Conservation (phyloP, 345 rosid genomes). For the Eucalyptus rudis region DNA sequence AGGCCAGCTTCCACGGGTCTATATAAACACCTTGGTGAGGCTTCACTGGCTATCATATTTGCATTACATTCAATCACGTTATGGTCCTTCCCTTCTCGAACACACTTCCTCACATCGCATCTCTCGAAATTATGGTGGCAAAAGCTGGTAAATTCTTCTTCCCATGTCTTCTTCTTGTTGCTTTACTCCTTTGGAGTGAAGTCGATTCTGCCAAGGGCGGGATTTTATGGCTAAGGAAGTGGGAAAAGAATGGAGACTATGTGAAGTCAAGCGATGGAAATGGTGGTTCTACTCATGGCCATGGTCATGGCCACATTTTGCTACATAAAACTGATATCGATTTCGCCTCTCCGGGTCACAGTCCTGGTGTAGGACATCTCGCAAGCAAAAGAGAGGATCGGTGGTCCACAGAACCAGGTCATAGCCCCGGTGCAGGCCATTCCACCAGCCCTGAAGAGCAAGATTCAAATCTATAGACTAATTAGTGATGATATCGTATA, state of each 20-base stretch:
- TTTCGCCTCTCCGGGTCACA: background rate
- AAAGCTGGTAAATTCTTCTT: background rate
- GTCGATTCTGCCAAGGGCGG: background rate
- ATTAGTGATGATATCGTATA: background rate
- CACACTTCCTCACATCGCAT: background rate
- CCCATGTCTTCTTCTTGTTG: background rate
- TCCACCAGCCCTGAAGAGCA: conserved; percentile 4
- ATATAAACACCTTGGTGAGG: background rate
- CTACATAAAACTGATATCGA: background rate
- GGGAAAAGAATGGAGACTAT: background rate
- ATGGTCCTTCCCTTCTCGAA: background rate
- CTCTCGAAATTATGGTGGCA: background rate
- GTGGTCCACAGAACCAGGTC: conserved; percentile 39
- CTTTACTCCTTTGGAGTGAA: background rate
- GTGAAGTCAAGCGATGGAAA: background rate
- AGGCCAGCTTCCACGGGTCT: background rate
- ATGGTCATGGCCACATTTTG: background rate
- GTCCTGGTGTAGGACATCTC: background rate
- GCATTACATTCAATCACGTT: background rate
- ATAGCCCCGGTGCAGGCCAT: conserved; percentile 54
- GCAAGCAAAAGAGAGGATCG: background rate
- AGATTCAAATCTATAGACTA: background rate
- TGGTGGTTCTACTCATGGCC: background rate
- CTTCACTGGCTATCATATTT: background rate
- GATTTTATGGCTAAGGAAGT: background rate